Evolutionary conservation across 2,329 filamentous ascomycete genomes (phyloP), one percentile per base, ranked within the genome.

Genomic region (Pseudocercospora musae): DNA sequence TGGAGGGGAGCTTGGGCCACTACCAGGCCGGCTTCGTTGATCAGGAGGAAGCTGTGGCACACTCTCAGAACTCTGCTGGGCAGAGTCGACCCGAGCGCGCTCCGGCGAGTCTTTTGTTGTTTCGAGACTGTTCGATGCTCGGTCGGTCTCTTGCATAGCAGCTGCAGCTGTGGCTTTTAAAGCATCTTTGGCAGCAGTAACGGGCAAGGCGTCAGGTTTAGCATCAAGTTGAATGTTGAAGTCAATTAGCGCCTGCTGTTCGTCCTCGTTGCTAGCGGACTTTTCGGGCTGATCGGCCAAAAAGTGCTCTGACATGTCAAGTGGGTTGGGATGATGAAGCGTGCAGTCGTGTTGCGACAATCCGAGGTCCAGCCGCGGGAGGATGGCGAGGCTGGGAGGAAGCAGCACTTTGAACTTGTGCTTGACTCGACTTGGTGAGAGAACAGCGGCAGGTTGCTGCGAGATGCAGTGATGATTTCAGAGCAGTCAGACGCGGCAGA

Each of bases 21-120:
- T 23, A 11, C 46, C 18, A 13, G 40, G 27, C 13, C 27, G 50
- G 10, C 52, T n/a, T 40, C 25, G 29, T 11, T 44, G 33, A n/a
- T 64, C 55, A 8, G 62, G 44, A n/a, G 57, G 58, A 18, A 68
- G 13, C 42, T 66, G 64, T 11, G 66, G 63, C 13, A 66, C 57
- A 23, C 31, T 62, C 18, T 67, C 66, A 18, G 46, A 27, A 40
- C 62, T 66, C 20, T 66, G 59, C 29, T 68, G 65, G 25, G 65
- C 66, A 50, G 68, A 68, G 55, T 70, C 68, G 20, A 68, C 59
- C 49, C 67, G 54, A 29, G 62, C 58, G 33, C 64, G 61, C 37
- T 60, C 56, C 10, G 58, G 50, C 7, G 57, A 53, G 18, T 62
- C 58, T 33, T 59, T 61, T 15, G 15, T 21, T 31, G 50, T 33